Conservation (phyloP, 371 early-diverging fungal genomes). For the Mortierella sp. region DNA sequence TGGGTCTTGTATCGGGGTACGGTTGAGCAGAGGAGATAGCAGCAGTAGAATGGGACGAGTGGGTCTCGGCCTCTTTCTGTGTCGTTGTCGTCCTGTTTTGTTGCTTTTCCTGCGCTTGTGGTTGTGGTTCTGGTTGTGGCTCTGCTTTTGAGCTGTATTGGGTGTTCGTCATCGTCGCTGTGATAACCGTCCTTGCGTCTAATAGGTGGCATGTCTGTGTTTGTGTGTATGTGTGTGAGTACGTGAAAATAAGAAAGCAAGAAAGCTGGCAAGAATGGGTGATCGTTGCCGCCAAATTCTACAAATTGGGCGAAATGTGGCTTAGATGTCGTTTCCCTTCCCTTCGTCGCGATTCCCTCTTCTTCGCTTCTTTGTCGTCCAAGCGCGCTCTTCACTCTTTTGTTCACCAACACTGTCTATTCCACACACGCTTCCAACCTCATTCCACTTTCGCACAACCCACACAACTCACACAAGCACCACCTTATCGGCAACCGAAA, state of each 20-base stretch:
- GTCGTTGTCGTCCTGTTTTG: neutral
- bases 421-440: too few species aligned
- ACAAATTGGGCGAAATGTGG: neutral
- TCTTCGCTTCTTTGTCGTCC: neutral
- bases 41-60: slow-evolving; percentile 61
- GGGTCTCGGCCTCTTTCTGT: slow-evolving; percentile 26
- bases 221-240: neutral
- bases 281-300: neutral
- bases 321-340: neutral
- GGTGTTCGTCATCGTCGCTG: neutral
- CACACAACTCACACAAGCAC: neutral
- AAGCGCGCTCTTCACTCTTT: neutral
- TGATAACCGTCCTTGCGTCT: neutral
- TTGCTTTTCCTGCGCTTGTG: neutral
- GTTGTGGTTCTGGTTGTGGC: neutral
- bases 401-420: too few species aligned
- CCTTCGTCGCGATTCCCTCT: neutral
- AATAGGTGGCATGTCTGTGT: neutral
- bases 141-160: neutral
- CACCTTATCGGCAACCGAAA: neutral
- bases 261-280: neutral
- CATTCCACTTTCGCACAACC: neutral
- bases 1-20: slow-evolving; percentile 58
- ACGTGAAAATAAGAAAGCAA: too few species aligned
- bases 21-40: slow-evolving; percentile 65